Evolutionary conservation across 495 filamentous ascomycete genomes (phyloP), one percentile per base, ranked within the genome.

Genomic region (Hyaloscypha finlandica): DNA sequence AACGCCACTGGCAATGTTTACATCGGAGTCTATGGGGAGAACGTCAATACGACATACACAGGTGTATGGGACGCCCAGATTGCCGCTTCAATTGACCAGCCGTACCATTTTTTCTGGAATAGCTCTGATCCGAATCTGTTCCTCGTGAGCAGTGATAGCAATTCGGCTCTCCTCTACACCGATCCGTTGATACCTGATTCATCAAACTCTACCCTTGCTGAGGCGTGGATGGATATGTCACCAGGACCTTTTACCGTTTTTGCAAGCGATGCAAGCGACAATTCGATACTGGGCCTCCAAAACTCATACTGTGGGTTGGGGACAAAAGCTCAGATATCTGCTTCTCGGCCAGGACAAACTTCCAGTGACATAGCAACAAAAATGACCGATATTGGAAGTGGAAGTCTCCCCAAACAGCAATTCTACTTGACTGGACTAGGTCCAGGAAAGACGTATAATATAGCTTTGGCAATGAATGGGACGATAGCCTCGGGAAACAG

Each of bases 351-450:
- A 19, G 70, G 67, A 3, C 62, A 71, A 29, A 79, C 78, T 11
- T 70, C 76, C 35, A 74, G 67, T 31, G 78, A 83, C 51, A 78
- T 89, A 16, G 77, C 86, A 20, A 83, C 83, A 35, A 82, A 83
- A 54, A 91, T 96, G 83, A 95, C 90, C 2, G 84, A 74, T 30
- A 81, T 86, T 3, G 87, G 88, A 4, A 76, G 80, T 0, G 83
- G 81, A 6, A 86, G 86, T 59, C 75, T 86, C 52, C 90, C 91
- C 0, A 91, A 91, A 71, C 86, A 96, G 77, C 92, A 97, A 73
- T 96, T 98, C 76, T 92, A 94, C 69, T 78, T 97, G 35, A 86
- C 81, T 19, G 85, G 86, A 2, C 81, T 99, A 20, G 92, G 93
- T 59, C 75, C 78, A 6, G 90, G 85, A 68, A 84, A 89, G 8